A percentile compares a stretch with the other conserved stretches of the same genome.
These are phyloP conservation scores for Exophiala xenobiotica DNA, from an alignment of 2,329 filamentous ascomycete genomes.

Conservation along the genomic window DNA sequence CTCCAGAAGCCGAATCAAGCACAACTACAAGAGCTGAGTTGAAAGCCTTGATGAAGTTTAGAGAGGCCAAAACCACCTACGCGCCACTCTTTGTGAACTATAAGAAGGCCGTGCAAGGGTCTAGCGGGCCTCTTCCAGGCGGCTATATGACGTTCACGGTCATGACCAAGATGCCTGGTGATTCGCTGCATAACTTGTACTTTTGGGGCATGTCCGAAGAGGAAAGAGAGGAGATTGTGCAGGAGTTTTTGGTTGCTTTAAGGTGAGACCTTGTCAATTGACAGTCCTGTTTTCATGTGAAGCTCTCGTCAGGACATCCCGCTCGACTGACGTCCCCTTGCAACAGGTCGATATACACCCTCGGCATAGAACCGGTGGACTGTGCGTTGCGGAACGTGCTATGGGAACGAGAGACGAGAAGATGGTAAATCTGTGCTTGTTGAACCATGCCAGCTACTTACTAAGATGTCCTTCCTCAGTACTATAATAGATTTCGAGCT, in stretches of 20 bases:
- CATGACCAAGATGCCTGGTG: constrained; percentile 32
- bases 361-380: constrained; percentile 28
- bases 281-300: not conserved
- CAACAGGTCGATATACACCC: constrained; percentile 23
- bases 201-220: constrained; percentile 28
- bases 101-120: constrained; percentile 24
- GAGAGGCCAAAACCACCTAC: constrained; percentile 17
- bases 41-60: constrained; percentile 27
- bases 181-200: constrained; percentile 25
- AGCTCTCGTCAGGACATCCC: not conserved
- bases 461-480: constrained; percentile 1
- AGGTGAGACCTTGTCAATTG: constrained; percentile 8
- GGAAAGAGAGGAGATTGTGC: constrained; percentile 18
- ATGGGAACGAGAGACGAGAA: constrained; percentile 24
- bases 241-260: constrained; percentile 22
- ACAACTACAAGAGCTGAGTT: constrained; percentile 29
- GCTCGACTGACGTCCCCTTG: not conserved
- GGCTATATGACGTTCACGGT: constrained; percentile 32
- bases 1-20: constrained; percentile 21
- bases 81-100: constrained; percentile 29
- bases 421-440: constrained; percentile 10
- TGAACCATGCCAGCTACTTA: not conserved
- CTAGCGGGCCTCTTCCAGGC: constrained; percentile 24
- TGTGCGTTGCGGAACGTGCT: constrained; percentile 29
- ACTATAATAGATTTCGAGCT: constrained; percentile 30